Evolutionary conservation across 164 flowering plant genomes (phyloP).

Genomic region (Umbilicus rupestris): DNA sequence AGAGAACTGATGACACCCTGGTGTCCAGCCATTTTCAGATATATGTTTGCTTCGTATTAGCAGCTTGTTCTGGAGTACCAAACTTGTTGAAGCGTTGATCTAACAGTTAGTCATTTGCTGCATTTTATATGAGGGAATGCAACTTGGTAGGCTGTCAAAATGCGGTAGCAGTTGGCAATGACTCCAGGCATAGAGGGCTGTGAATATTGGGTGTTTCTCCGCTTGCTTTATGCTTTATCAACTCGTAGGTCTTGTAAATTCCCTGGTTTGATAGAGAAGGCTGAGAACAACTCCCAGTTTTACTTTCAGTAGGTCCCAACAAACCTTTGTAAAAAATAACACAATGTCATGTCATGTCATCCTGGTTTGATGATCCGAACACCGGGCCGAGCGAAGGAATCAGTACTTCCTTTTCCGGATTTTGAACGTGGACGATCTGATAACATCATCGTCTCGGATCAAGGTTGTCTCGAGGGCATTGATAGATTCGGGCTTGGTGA

Average conservation of each 20-base stretch:
- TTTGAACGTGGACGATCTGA: slow-evolving; percentile 73
- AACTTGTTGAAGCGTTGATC: neutral
- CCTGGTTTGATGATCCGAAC: too few species aligned
- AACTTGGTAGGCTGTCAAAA: neutral
- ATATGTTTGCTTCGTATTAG: neutral
- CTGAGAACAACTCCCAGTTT: too few species aligned
- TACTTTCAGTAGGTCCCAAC: too few species aligned
- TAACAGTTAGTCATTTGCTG: neutral
- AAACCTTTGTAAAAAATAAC: too few species aligned
- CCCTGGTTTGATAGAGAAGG: too few species aligned
- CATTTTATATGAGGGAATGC: neutral
- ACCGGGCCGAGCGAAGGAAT: too few species aligned
- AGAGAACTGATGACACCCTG: slow-evolving; percentile 14
- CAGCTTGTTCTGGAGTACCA: neutral
- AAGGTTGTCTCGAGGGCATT: slow-evolving; percentile 38
- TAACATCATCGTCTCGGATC: slow-evolving; percentile 57
- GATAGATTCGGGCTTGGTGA: slow-evolving; percentile 75
- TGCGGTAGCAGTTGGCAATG: neutral
- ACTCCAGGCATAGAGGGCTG: neutral
- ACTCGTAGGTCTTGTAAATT: too few species aligned
- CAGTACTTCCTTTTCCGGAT: slow-evolving; percentile 36
- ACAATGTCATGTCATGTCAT: too few species aligned
- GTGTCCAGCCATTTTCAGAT: neutral
- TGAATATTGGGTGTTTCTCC: neutral
- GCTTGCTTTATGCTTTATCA: too few species aligned